phyloP scores from a whole-genome alignment of 495 filamentous ascomycete species.

The Xylaria scruposa region DNA sequence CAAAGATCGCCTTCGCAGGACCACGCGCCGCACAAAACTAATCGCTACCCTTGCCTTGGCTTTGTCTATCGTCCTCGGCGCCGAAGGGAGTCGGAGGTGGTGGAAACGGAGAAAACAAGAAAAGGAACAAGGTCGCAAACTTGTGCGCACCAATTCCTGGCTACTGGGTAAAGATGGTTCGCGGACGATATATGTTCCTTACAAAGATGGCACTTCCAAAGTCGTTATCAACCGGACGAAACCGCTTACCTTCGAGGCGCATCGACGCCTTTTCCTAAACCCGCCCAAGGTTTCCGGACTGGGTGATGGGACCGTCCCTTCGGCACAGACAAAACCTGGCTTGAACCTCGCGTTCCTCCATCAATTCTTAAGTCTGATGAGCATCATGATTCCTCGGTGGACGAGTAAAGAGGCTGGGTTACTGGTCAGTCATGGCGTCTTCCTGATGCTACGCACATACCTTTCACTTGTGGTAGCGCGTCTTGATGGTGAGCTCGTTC shows the following conservation, averaged over 20 bases:
- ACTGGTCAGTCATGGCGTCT: conserved; percentile 83
- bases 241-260: conserved; percentile 92
- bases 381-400: conserved; percentile 97
- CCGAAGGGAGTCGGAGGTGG: conserved; percentile 77
- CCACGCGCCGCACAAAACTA: conserved; percentile 72
- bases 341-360: conserved; percentile 98
- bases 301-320: conserved; percentile 80
- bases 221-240: conserved; percentile 95
- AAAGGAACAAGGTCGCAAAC: conserved; percentile 74
- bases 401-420: conserved; percentile 92
- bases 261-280: conserved; percentile 90
- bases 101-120: conserved; percentile 74
- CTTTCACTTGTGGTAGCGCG: conserved; percentile 91
- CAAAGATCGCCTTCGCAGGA: conserved; percentile 63
- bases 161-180: conserved; percentile 92
- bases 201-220: conserved; percentile 83
- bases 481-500: conserved; percentile 93
- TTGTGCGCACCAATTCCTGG: conserved; percentile 91
- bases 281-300: conserved; percentile 80
- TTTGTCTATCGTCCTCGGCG: conserved; percentile 75
- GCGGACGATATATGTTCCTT: conserved; percentile 91
- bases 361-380: conserved; percentile 92
- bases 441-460: conserved; percentile 90
- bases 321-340: conserved; percentile 88
- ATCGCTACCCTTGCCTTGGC: conserved; percentile 75